Conservation (phyloP, 2,329 filamentous ascomycete genomes). For the Colletotrichum sansevieriae region DNA sequence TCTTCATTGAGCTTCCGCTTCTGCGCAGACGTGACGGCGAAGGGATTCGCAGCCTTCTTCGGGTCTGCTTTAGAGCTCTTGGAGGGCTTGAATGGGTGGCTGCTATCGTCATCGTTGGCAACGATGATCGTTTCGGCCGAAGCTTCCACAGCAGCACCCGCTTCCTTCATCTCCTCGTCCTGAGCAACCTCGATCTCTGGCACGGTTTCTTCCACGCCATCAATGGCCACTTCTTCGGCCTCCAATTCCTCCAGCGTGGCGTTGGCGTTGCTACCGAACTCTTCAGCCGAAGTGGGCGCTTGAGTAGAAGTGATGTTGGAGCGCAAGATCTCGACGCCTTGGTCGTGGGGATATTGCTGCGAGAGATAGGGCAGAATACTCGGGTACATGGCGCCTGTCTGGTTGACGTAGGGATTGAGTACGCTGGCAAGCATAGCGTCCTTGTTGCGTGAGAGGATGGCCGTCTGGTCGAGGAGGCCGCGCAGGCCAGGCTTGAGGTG, state of each 20-base stretch:
- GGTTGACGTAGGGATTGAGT: conserved; percentile 78
- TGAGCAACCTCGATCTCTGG: conserved; percentile 52
- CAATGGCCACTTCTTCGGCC: conserved; percentile 59
- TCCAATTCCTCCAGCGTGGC: conserved; percentile 51
- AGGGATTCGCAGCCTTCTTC: conserved; percentile 39
- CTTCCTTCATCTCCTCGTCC: conserved; percentile 49
- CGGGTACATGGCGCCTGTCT: conserved; percentile 73
- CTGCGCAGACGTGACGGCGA: conserved; percentile 45
- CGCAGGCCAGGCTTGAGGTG: conserved; percentile 79
- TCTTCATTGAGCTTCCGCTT: conserved; percentile 58
- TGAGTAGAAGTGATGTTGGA: conserved; percentile 63
- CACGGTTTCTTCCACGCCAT: conserved; percentile 51
- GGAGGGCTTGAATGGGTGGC: conserved; percentile 53
- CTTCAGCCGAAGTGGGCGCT: conserved; percentile 5
- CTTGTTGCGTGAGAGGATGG: conserved; percentile 77
- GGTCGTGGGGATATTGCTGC: conserved; percentile 71
- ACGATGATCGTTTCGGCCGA: conserved; percentile 22
- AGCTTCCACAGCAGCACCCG: neutral
- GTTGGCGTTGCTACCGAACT: conserved; percentile 24
- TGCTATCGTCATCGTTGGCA: conserved; percentile 17
- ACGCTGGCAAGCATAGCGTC: conserved; percentile 85
- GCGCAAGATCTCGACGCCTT: conserved; percentile 78
- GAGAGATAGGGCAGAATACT: conserved; percentile 86
- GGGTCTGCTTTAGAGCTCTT: conserved; percentile 39
- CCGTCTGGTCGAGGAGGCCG: conserved; percentile 82